Percentiles rank a stretch among this genome's conserved stretches.
Conservation (phyloP, 2,329 filamentous ascomycete species). For the Cladophialophora carrionii region DNA sequence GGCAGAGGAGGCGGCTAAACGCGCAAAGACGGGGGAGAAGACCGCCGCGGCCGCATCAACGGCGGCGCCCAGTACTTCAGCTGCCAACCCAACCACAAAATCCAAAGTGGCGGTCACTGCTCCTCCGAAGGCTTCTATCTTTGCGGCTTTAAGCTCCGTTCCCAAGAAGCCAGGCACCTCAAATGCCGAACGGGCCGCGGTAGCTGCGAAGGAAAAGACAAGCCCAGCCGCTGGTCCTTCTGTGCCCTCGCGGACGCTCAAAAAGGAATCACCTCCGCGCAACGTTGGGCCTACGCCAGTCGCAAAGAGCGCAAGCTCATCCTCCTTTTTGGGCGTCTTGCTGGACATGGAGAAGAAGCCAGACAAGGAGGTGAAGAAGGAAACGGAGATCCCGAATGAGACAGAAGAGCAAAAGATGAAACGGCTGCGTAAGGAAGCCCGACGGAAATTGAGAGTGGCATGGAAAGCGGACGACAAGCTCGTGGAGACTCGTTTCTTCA, state of each 20-base stretch:
- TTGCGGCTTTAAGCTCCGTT: slow-evolving; percentile 53
- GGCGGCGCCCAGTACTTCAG: slow-evolving; percentile 18
- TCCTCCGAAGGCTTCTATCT: slow-evolving; percentile 50
- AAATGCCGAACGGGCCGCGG: slow-evolving; percentile 53
- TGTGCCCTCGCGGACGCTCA: slow-evolving; percentile 34
- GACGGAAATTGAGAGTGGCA: slow-evolving; percentile 62
- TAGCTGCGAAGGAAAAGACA: slow-evolving; percentile 41
- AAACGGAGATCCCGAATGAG: slow-evolving; percentile 59
- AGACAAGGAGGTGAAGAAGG: slow-evolving; percentile 56
- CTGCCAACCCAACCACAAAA: slow-evolving; percentile 39
- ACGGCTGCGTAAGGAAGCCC: slow-evolving; percentile 63
- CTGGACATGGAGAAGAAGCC: slow-evolving; percentile 60
- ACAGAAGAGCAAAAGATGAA: slow-evolving; percentile 63
- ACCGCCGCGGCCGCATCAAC: slow-evolving; percentile 9
- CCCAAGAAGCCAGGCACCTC: slow-evolving; percentile 57
- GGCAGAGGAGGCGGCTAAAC: slow-evolving; percentile 31
- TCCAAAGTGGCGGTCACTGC: slow-evolving; percentile 42
- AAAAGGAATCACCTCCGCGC: slow-evolving; percentile 42
- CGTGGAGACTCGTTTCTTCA: slow-evolving; percentile 62
- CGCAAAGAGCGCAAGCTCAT: slow-evolving; percentile 48
- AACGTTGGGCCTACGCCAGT: slow-evolving; percentile 32
- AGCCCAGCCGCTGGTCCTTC: slow-evolving; percentile 41
- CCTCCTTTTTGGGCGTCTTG: slow-evolving; percentile 55
- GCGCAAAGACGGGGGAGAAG: slow-evolving; percentile 27
- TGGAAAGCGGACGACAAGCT: slow-evolving; percentile 63